Conservation (phyloP, 139 green algal genomes). For the Trebouxia sp. region DNA sequence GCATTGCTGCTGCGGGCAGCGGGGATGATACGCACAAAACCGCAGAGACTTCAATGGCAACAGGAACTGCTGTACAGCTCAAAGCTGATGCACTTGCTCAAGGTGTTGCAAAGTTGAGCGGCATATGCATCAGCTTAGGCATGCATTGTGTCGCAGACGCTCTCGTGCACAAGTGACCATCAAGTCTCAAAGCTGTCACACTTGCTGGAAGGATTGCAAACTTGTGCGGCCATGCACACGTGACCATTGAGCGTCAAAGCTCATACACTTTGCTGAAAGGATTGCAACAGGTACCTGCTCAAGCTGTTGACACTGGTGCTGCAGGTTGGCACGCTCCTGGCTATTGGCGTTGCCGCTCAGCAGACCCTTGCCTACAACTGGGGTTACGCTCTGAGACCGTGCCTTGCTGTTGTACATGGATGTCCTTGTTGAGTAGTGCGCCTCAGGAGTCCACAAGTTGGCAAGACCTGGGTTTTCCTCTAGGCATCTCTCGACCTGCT, state of each 20-base stretch:
- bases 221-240: neutral
- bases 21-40: too few relatives aligned
- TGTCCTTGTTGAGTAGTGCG: conserved; percentile 35
- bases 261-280: too few relatives aligned
- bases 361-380: neutral
- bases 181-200: neutral
- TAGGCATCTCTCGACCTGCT: conserved; percentile 30
- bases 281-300: neutral
- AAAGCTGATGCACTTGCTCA: too few relatives aligned
- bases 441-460: conserved; percentile 41
- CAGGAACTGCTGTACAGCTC: too few relatives aligned
- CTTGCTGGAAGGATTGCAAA: neutral
- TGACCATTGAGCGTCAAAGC: too few relatives aligned
- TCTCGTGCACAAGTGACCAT: too few relatives aligned
- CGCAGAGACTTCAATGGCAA: too few relatives aligned
- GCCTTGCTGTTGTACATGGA: conserved; percentile 48
- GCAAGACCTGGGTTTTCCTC: neutral
- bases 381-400: conserved; percentile 27
- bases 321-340: neutral
- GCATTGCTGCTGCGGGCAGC: too few relatives aligned
- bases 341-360: neutral
- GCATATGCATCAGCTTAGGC: too few relatives aligned
- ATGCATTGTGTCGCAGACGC: too few relatives aligned
- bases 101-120: too few relatives aligned
- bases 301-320: neutral